Base-by-base conservation (phyloP, 495 filamentous ascomycete genomes). In the Podospora conica region DNA sequence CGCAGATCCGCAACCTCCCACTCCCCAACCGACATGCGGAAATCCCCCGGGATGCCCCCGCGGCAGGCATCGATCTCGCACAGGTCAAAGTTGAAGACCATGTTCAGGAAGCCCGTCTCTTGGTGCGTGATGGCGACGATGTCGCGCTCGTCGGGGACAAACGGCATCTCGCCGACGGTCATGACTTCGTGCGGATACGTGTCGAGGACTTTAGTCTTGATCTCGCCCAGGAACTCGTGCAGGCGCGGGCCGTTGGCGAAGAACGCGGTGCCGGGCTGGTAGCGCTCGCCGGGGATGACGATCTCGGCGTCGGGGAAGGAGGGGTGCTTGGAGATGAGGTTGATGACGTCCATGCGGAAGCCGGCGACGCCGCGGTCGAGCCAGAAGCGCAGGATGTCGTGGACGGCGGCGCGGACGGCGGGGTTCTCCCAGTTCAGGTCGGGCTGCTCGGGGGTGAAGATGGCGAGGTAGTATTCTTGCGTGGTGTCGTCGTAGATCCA, bases 381-480 rank as follows among this genome's bases (percentile, higher is more conserved):
- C 88, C 88, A 90, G 74, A 90, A 90, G 5, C 81, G 77, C 78
- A 90, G 84, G 20, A 83, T 80, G 11, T 83, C 80, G 65, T 88
- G 83, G 11, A 90, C 85, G 0, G 86, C 88, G 60, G 84, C 70
- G 20, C 86, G 80, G n/a, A 85, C 83, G 0, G 74, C 78, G 1
- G 78, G 79, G 33, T 87, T 83, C 62, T 91, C 87, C 86, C 87
- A 90, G 77, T 91, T 90, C 3, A 91, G 80, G 68, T 91, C 88
- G 0, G 88, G 87, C 65, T 90, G 87, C 61, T 83, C 79, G 0
- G 75, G 76, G 15, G 81, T 79, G 69, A 87, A 90, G 15, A 90
- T 75, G 65, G 88, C 85, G 9, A 91, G 84, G 68, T 89, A 90
- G 73, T 90, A 90, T 71, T 90, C 83, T 22, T 82, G 75, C 0